Evolutionary conservation across 306 rosid genomes (phyloP), one percentile per base, ranked within the genome.

Genomic region (Lathyrus tuberosus): DNA sequence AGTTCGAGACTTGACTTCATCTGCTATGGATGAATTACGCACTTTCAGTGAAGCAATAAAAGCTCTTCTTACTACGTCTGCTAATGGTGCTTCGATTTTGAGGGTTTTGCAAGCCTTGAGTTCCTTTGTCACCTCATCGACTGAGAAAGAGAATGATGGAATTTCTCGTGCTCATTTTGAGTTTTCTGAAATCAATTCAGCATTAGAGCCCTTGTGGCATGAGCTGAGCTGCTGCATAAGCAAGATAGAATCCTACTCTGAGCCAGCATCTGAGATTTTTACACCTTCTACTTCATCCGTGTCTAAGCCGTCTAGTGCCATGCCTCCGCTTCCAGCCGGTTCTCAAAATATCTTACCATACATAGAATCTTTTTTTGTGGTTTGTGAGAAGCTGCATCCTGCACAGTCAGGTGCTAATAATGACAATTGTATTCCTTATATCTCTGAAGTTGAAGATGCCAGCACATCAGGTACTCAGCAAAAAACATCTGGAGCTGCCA

Each of bases 81-180:
- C 97, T 81, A 91, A 88, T 73, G 98, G 98, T 56, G 89, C 98
- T 64, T 91, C 98, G 37, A 90, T 93, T 70, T 86, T 93, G 78
- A 90, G 98, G 81, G 98, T 93, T 85, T 80, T 90, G 76, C 98
- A 88, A 81, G 97, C 98, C 51, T 75, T 93, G 74, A 93, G 96
- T 82, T 88, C 97, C 70, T 92, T 93, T 63, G 88, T 93, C 65
- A 69, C 85, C 26, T 83, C 86, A 31, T 66, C 87, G 73, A 69
- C 75, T 47, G 87, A 83, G 82, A 84, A 85, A 77, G 89, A 88
- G 68, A 83, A 77, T 80, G 89, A 82, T 66, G 44, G 81, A 72
- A 58, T 62, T 30, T 77, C 79, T 61, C 76, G 74, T 31, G 59
- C 88, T 69, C 85, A 88, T 76, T 81, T 93, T 74, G 91, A 76